phyloP scores from a whole-genome alignment of 768 basidiomycete species.

The Serendipita indica region DNA sequence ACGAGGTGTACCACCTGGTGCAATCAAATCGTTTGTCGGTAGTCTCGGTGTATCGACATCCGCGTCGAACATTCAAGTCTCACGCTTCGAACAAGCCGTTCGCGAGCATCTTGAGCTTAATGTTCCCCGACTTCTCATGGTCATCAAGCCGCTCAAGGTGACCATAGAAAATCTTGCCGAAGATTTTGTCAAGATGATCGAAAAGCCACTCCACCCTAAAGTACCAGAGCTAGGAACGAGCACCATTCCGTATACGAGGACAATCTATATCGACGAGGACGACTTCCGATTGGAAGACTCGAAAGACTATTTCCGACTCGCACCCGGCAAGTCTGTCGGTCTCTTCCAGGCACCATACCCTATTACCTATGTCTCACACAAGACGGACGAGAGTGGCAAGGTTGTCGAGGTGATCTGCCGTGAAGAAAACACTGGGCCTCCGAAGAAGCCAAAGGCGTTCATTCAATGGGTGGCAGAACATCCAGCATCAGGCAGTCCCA shows the following conservation, averaged over 20 bases:
- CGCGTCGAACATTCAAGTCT: slow-evolving; percentile 65
- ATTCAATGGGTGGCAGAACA: slow-evolving; percentile 97
- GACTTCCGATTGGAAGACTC: slow-evolving; percentile 89
- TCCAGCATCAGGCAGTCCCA: slow-evolving; percentile 59
- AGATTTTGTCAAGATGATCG: slow-evolving; percentile 66
- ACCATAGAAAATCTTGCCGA: slow-evolving; percentile 82
- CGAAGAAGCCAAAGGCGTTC: slow-evolving; percentile 78
- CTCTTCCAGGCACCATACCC: slow-evolving; percentile 86
- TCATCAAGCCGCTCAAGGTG: slow-evolving; percentile 78
- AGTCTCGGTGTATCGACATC: slow-evolving; percentile 86
- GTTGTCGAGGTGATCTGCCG: slow-evolving; percentile 68
- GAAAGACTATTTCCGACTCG: slow-evolving; percentile 92
- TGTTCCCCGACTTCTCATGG: slow-evolving; percentile 82
- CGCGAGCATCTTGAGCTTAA: slow-evolving; percentile 79
- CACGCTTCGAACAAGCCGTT: slow-evolving; percentile 80
- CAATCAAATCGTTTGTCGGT: slow-evolving; percentile 85
- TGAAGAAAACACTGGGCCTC: slow-evolving; percentile 46
- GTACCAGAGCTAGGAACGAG: slow-evolving; percentile 73
- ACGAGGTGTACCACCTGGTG: slow-evolving; percentile 92
- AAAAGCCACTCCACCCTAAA: slow-evolving; percentile 91
- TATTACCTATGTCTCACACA: slow-evolving; percentile 85
- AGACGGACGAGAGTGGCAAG: slow-evolving; percentile 54
- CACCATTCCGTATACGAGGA: slow-evolving; percentile 70
- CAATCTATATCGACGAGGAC: slow-evolving; percentile 80
- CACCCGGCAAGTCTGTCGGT: slow-evolving; percentile 94